Conservation (phyloP, 495 filamentous ascomycete species). For the Chaetomidium leptoderma region DNA sequence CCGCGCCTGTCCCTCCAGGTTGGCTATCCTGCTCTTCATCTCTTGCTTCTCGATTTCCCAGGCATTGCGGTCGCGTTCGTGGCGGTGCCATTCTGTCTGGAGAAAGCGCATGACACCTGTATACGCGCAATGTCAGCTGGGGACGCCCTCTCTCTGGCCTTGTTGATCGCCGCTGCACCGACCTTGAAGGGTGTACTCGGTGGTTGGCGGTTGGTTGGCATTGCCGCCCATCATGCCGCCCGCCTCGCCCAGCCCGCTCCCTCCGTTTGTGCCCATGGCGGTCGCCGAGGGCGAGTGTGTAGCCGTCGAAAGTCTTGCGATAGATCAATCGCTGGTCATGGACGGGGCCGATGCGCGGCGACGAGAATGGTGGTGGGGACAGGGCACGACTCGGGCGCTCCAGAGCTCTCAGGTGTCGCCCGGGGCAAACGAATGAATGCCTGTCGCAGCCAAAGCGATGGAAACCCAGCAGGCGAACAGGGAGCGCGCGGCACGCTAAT, state of each 20-base stretch:
- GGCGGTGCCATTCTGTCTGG: constrained; percentile 97
- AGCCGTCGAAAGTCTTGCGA: constrained; percentile 32
- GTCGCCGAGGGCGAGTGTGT: constrained; percentile 58
- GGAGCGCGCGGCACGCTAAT: background rate
- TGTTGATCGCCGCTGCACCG: constrained; percentile 26
- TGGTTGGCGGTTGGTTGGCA: constrained; percentile 66
- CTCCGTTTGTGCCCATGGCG: constrained; percentile 62
- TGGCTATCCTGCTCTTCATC: constrained; percentile 98
- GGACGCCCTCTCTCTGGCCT: background rate
- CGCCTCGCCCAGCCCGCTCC: constrained; percentile 50
- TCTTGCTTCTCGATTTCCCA: constrained; percentile 99
- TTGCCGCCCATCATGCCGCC: constrained; percentile 40
- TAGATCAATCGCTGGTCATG: constrained; percentile 20
- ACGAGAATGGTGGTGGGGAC: background rate
- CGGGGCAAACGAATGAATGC: background rate
- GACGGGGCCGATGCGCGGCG: constrained; percentile 25
- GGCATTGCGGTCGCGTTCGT: constrained; percentile 94
- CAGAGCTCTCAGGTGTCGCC: background rate
- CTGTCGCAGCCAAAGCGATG: background rate
- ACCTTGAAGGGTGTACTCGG: constrained; percentile 99
- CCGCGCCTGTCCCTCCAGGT: constrained; percentile 81
- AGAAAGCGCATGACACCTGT: constrained; percentile 98
- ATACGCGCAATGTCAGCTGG: constrained; percentile 14
- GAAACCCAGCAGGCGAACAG: background rate
- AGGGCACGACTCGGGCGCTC: constrained; percentile 9